Evolutionary conservation across 2,329 filamentous ascomycete genomes (phyloP), one percentile per base, ranked within the genome.

Genomic region (Colletotrichum sublineola): DNA sequence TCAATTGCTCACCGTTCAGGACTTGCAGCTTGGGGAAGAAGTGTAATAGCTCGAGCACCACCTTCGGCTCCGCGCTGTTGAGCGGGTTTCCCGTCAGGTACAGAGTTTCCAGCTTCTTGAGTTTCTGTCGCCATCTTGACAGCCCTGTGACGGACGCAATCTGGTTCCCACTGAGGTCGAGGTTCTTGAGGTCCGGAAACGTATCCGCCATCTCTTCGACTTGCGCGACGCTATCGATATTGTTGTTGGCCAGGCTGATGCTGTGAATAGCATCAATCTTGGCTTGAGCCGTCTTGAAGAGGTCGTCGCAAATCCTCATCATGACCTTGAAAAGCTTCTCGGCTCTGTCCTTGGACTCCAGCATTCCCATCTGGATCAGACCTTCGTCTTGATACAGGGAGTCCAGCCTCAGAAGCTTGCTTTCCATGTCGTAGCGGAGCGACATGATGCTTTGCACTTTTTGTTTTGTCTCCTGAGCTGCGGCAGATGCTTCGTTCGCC

Each of bases 261-360:
- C 94, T 96, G 75, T 92, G 86, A 61, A 99, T 92, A 5, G 92
- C 92, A 58, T 95, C 92, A 62, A 91, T 89, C 80, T 95, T 95
- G 62, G 92, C 91, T 73, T 92, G 86, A 15, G 88, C 79, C 2
- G 88, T 91, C 75, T 92, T 91, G 84, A 97, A 97, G 24, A 92
- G 88, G 73, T 90, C 85, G 65, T 97, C 91, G 80, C 94, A 95
- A 58, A 98, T 91, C 71, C 90, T 91, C 93, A 98, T 97, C 74
- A 98, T 86, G 1, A 94, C 96, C 64, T 93, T 94, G 83, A 98
- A 98, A 74, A 97, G 93, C 81, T 98, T 99, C 74, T 93, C 89
- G 57, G 93, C 91, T 1, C 91, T 91, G 4, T 92, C 90, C 71
- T 88, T 89, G 71, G 85, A 90, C 74, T 90, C 88, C 79, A 97